Base-by-base conservation (phyloP, 768 basidiomycete species). In the Boletus sp. region DNA sequence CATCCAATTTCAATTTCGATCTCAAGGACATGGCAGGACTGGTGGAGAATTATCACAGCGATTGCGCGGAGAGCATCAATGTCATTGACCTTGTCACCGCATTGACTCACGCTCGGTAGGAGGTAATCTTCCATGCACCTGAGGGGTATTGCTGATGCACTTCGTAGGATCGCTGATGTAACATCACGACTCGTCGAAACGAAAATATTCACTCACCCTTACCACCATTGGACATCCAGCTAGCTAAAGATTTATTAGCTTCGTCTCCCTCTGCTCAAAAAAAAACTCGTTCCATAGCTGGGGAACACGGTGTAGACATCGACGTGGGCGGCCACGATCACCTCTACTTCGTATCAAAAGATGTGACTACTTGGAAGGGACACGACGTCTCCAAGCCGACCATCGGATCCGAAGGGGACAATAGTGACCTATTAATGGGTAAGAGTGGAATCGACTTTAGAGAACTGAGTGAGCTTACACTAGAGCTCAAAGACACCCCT, bases 391-490 rank as follows among this genome's bases (percentile, higher is more conserved):
- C 67, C 2, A 59, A 77, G 41, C 66, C 73, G 3, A 77, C 80
- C 29, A 77, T 87, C 14, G 91, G 88, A 32, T 83, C 83, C 5
- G 88, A 91, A 61, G 74, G 73, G 19, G 89, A 91, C 59, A 64
- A 80, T 1, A 88, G 88, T 4, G 83, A 88, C 46, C 74, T 88
- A 32, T 73, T 90, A 21, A 76, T 88, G n/a, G 74, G 92, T 57
- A 95, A 94, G 72, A 92, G 90, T 64, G 93, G 93, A 7, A 88
- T 85, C 3, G 91, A 95, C 71, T 95, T 96, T 65, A 81, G 88
- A 34, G 92, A 95, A 57, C 72, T 94, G 34, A 90, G 89, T 49
- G 88, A 90, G 55, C 72, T 93, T 39, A 75, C 70, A 0, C 71
- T 96, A n/a, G 82, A 83, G 51, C 72, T 95, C 17, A 72, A 75